Conservation (phyloP, 2,329 filamentous ascomycete genomes). For the Cadophora luteo-olivacea region DNA sequence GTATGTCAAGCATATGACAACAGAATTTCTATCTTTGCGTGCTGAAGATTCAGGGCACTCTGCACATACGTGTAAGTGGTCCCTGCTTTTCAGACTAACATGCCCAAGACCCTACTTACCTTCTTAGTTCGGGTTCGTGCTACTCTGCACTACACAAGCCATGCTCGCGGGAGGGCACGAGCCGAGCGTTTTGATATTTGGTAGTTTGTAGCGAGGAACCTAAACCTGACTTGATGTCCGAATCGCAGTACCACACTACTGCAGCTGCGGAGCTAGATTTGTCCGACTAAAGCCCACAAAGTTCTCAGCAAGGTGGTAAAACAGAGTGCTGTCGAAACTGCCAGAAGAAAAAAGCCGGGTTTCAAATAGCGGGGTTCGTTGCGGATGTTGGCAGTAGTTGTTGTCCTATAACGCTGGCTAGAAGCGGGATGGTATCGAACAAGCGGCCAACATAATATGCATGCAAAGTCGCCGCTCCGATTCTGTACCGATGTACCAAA, state of each 20-base stretch:
- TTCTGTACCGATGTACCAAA: neutral
- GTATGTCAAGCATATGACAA: neutral
- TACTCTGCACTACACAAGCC: neutral
- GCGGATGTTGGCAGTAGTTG: neutral
- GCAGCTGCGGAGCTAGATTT: neutral
- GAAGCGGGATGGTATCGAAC: neutral
- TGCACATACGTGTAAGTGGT: neutral
- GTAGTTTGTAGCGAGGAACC: neutral
- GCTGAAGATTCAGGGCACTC: neutral
- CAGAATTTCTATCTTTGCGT: neutral
- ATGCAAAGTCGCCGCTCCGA: neutral
- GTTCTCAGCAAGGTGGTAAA: neutral
- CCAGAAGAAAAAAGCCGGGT: too few relatives aligned
- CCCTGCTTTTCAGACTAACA: neutral
- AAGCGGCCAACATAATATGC: neutral
- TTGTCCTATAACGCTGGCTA: neutral
- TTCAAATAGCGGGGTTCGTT: neutral
- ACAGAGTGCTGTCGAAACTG: neutral
- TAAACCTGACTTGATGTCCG: neutral
- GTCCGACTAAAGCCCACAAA: neutral
- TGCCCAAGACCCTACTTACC: neutral
- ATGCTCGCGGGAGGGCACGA: slow-evolving; percentile 10
- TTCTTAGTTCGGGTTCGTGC: neutral
- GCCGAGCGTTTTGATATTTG: slow-evolving; percentile 4
- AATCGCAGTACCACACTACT: slow-evolving; percentile 6